phyloP scores from a whole-genome alignment of 352 stramenopile genomes.

The Paralagenidium karlingii region DNA sequence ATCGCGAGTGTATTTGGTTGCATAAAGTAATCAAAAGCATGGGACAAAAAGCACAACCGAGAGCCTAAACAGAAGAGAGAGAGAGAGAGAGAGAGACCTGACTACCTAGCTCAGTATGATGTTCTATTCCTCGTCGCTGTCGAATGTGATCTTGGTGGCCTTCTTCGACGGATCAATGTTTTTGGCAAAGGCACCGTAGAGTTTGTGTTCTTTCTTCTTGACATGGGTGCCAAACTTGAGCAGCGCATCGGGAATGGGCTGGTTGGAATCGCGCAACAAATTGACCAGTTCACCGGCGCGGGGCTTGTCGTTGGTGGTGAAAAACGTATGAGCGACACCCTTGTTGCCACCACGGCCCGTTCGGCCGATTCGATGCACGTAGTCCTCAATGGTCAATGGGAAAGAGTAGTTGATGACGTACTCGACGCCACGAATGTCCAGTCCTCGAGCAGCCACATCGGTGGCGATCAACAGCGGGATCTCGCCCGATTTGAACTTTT shows the following conservation, averaged over 20 bases:
- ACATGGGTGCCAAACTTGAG: conserved; percentile 98
- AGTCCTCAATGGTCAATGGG: conserved; percentile 95
- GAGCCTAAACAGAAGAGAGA: too few species aligned
- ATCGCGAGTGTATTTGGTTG: too few species aligned
- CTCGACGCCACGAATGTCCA: conserved; percentile 96
- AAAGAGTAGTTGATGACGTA: conserved; percentile 97
- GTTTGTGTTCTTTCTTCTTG: conserved; percentile 99
- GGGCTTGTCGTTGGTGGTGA: conserved; percentile 94
- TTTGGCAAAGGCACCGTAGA: conserved; percentile 96
- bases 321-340: conserved; percentile 95
- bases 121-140: conserved; percentile 58
- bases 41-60: too few species aligned
- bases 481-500: conserved; percentile 91
- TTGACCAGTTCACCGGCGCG: conserved; percentile 94
- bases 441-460: conserved; percentile 92
- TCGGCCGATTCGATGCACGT: conserved; percentile 93
- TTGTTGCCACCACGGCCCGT: conserved; percentile 91
- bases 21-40: too few species aligned
- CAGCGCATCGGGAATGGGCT: conserved; percentile 88
- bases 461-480: conserved; percentile 94
- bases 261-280: conserved; percentile 89
- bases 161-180: conserved; percentile 93
- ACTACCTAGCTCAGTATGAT: too few species aligned
- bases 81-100: too few species aligned
- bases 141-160: conserved; percentile 97